Evolutionary conservation across 2,329 filamentous ascomycete genomes (phyloP), one percentile per base, ranked within the genome.

Genomic region (Fusarium redolens): DNA sequence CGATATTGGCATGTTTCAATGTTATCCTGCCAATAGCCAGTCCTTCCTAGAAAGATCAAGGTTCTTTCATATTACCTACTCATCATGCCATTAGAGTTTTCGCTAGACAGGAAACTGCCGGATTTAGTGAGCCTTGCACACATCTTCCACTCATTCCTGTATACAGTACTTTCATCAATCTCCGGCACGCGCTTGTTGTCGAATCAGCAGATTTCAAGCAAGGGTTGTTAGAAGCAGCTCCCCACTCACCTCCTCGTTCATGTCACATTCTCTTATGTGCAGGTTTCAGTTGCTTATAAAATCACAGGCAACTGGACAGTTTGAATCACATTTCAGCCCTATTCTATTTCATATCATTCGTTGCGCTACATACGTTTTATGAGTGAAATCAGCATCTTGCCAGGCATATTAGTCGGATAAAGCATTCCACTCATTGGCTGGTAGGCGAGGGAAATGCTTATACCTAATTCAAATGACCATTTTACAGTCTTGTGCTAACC

Each of bases 171-270:
- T 25, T 40, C 52, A 64, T 65, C 47, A 65, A 60, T 68, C 41
- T 68, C 50, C 17, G 41, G 22, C n/a, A 37, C 54, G 54, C 62
- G 62, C 62, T 63, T 68, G 43, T 63, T 43, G 33, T 71, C 61
- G 30, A 67, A 71, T 62, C 66, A 71, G 54, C 61, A 69, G 25
- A 41, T 30, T 37, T n/a, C 17, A 61, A 40, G 33, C 44, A 37
- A 57, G 67, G 68, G 14, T 40, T 41, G 37, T 31, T 31, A n/a
- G 51, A 47, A 44, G 20, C 45, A 51, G 48, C 65, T 54, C 40
- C 56, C 47, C 51, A 57, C 58, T 57, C 28, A n/a, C 33, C 41
- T 41, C 31, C 33, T 50, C 45, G 28, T 41, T 38, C n/a, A 25
- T 33, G 30, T 45, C 54, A 35, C 40, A 35, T n/a, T 57, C 17